A percentile compares a stretch with the other conserved stretches of the same genome.
Evolutionary conservation across 2,329 filamentous ascomycete species (phyloP).

Genomic region (Ceratocystiopsis minuta): DNA sequence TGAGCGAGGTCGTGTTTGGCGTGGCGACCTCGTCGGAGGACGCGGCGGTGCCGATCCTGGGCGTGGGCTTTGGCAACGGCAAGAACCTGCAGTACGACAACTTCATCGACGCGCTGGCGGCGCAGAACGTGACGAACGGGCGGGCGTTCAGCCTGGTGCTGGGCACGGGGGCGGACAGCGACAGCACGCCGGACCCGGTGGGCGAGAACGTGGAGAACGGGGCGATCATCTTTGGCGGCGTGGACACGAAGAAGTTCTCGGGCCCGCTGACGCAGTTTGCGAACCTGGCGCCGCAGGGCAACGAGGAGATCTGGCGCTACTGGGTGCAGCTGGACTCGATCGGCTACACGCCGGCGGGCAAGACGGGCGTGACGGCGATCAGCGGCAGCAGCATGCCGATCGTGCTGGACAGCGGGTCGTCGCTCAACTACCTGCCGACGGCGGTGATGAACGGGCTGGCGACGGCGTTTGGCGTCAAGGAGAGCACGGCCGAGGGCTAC

Average conservation of each 20-base stretch:
- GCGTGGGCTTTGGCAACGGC: constrained; percentile 44
- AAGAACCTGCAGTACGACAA: constrained; percentile 22
- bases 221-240: constrained; percentile 24
- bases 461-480: constrained; percentile 19
- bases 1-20: constrained; percentile 38
- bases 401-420: constrained; percentile 49
- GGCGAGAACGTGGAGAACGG: constrained; percentile 10
- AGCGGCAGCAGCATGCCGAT: constrained; percentile 22
- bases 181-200: constrained; percentile 5
- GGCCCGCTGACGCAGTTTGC: constrained; percentile 17
- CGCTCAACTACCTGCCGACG: constrained; percentile 46
- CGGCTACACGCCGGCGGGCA: constrained; percentile 16
- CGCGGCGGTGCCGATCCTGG: constrained; percentile 39
- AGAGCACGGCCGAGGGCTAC: constrained; percentile 18
- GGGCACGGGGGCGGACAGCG: constrained; percentile 8
- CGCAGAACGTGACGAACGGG: constrained; percentile 28
- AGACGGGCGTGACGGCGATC: constrained; percentile 8
- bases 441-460: constrained; percentile 29
- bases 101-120: constrained; percentile 26
- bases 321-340: constrained; percentile 24
- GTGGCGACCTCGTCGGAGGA: constrained; percentile 30
- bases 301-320: constrained; percentile 16
- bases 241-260: constrained; percentile 26
- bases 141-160: constrained; percentile 18
- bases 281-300: constrained; percentile 14